Conservation (phyloP, 345 rosid species). For the Physaria fendleri region DNA sequence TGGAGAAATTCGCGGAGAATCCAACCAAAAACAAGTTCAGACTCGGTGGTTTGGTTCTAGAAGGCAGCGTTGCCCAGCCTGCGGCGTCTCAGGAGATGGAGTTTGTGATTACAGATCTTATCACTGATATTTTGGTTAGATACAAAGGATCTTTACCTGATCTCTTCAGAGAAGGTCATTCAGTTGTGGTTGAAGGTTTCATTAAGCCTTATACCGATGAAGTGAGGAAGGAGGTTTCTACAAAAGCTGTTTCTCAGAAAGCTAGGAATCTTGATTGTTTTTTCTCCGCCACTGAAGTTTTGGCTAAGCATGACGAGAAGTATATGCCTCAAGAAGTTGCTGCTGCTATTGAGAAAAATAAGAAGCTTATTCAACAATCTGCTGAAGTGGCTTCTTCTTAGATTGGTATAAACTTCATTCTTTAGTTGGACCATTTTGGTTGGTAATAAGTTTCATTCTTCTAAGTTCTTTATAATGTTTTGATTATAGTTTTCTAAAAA, state of each 20-base stretch:
- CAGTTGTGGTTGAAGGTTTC: conserved; percentile 91
- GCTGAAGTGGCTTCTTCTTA: conserved; percentile 25
- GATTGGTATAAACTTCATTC: conserved; percentile 11
- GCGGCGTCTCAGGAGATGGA: conserved; percentile 71
- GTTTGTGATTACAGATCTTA: conserved; percentile 79
- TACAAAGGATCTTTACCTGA: conserved; percentile 71
- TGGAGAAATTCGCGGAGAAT: conserved; percentile 62
- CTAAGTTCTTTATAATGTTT: background rate
- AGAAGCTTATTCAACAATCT: conserved; percentile 45
- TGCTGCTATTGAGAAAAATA: conserved; percentile 92
- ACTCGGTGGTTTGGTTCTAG: conserved; percentile 87
- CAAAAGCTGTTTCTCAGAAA: conserved; percentile 52
- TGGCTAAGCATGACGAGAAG: conserved; percentile 98
- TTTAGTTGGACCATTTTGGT: conserved; percentile 10
- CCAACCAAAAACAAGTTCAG: conserved; percentile 67
- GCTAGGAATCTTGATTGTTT: conserved; percentile 62
- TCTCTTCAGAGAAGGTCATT: conserved; percentile 89
- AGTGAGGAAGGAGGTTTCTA: conserved; percentile 41
- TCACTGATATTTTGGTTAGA: conserved; percentile 78
- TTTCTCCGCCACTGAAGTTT: conserved; percentile 75
- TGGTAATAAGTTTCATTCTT: background rate
- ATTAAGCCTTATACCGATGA: conserved; percentile 68
- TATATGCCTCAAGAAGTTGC: conserved; percentile 96
- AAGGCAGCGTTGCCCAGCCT: conserved; percentile 83
- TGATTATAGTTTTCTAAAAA: background rate